Evolutionary conservation across 148 eudicot species (phyloP), one percentile per base, ranked within the genome.

Genomic region (Nyssa sinensis): DNA sequence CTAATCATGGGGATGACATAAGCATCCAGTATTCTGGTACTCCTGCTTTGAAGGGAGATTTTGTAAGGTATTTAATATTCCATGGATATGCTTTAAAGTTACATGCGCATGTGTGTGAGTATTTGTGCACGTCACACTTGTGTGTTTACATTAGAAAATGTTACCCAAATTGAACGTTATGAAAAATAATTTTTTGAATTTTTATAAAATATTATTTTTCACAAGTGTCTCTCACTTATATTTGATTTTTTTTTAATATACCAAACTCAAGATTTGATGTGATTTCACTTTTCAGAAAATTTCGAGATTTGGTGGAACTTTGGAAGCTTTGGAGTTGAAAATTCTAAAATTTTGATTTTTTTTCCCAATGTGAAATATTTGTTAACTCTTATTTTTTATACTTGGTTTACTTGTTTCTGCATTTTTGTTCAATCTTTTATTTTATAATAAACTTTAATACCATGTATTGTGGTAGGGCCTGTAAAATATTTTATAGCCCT

Each of bases 11-110:
- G 66, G 99, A 95, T 82, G 97, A 95, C 72, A 81, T 95, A 69
- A 95, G 99, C 90, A 90, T 90, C 72, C 97, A 95, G 84, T 95
- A 95, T 84, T 90, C 97, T 79, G 99, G 99, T 67, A 95, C 99
- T 75, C 93, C 91, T 59, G 99, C 99, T 79, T 81, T 95, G 57
- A 95, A 95, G 82, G 97, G 99, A 79, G 99, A 95, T 84, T 92
- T 88, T 79, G 99, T 95, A 79, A 95, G 99, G 99, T 92, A 83
- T 30, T 21, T 61, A n/a, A n/a, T n/a, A 37, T 79, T n/a, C 28
- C 34, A 58, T 33, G 19, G 41, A 29, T 47, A 25, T 70, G 10
- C 31, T 62, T 47, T 51, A 37, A 62, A 47, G 34, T 62, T 47
- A 21, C 34, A 3, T 44, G 33, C 7, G 12, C 67, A 24, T 44